Conservation (phyloP, 2,329 filamentous ascomycete species). For the Phyllosticta ampelicida region DNA sequence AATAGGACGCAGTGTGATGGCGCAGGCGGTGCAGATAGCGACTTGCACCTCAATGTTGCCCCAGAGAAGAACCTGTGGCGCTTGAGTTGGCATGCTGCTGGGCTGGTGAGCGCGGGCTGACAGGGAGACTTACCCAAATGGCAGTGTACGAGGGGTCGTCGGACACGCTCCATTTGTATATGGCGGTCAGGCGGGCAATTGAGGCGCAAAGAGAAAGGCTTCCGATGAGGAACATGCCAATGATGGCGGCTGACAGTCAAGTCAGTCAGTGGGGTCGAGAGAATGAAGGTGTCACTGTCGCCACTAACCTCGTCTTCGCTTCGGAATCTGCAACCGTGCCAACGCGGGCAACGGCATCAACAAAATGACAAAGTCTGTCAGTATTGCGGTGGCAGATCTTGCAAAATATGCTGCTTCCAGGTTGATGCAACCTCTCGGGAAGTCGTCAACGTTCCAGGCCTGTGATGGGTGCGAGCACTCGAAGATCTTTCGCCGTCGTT, state of each 20-base stretch:
- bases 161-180: conserved; percentile 15
- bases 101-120: neutral
- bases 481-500: conserved; percentile 12
- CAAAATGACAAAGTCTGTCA: conserved; percentile 16
- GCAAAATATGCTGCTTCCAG: conserved; percentile 15
- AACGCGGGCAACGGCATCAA: conserved; percentile 16
- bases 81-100: neutral
- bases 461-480: conserved; percentile 13
- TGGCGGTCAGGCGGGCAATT: conserved; percentile 15
- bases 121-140: conserved; percentile 11
- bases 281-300: too few relatives aligned
- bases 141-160: conserved; percentile 15
- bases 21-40: conserved; percentile 30
- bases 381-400: conserved; percentile 15
- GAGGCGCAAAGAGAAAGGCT: conserved; percentile 16
- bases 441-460: conserved; percentile 15
- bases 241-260: conserved; percentile 11
- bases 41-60: conserved; percentile 33
- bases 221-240: conserved; percentile 16
- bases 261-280: neutral
- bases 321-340: conserved; percentile 13
- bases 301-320: conserved; percentile 13
- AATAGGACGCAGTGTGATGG: conserved; percentile 28
- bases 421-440: conserved; percentile 17
- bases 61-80: conserved; percentile 23